Percentiles rank a stretch among this genome's conserved stretches.
Conservation (phyloP, 2,329 filamentous ascomycete genomes). For the Fusarium tuaranense region DNA sequence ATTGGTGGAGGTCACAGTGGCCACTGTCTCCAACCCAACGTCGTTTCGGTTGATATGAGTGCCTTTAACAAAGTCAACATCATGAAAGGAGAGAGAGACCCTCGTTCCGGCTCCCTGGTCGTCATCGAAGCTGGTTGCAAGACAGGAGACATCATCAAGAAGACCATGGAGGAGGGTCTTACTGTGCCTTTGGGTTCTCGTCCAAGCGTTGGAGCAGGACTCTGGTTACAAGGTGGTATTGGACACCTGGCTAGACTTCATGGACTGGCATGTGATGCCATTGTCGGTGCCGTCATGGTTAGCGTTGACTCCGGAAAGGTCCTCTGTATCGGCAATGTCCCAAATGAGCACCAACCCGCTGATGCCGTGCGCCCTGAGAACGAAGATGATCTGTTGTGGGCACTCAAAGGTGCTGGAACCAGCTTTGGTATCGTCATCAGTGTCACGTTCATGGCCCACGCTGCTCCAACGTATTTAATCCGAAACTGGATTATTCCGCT, state of each 20-base stretch:
- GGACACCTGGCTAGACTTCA: slow-evolving; percentile 67
- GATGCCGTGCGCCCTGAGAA: slow-evolving; percentile 57
- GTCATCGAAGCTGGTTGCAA: slow-evolving; percentile 68
- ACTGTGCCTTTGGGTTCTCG: slow-evolving; percentile 70
- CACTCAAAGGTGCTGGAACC: slow-evolving; percentile 67
- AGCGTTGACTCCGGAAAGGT: slow-evolving; percentile 60
- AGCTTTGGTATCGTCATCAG: slow-evolving; percentile 70
- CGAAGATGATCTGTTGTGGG: slow-evolving; percentile 67
- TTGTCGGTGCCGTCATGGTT: slow-evolving; percentile 71
- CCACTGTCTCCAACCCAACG: slow-evolving; percentile 65
- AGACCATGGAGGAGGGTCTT: slow-evolving; percentile 59
- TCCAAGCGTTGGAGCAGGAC: slow-evolving; percentile 71
- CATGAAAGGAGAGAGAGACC: slow-evolving; percentile 38
- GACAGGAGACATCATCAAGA: slow-evolving; percentile 63
- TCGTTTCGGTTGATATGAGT: slow-evolving; percentile 69
- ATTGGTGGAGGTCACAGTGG: slow-evolving; percentile 70
- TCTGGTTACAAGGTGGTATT: slow-evolving; percentile 75
- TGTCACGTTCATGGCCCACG: slow-evolving; percentile 61
- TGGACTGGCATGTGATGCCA: slow-evolving; percentile 69
- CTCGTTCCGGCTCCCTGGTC: slow-evolving; percentile 50
- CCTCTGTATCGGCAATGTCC: slow-evolving; percentile 65
- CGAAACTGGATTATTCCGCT: slow-evolving; percentile 51
- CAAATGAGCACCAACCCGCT: slow-evolving; percentile 55
- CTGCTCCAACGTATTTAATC: slow-evolving; percentile 54
- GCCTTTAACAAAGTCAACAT: slow-evolving; percentile 65